Evolutionary conservation across 2,329 filamentous ascomycete genomes (phyloP).

Genomic region (Arthrobotrys entomopaga): DNA sequence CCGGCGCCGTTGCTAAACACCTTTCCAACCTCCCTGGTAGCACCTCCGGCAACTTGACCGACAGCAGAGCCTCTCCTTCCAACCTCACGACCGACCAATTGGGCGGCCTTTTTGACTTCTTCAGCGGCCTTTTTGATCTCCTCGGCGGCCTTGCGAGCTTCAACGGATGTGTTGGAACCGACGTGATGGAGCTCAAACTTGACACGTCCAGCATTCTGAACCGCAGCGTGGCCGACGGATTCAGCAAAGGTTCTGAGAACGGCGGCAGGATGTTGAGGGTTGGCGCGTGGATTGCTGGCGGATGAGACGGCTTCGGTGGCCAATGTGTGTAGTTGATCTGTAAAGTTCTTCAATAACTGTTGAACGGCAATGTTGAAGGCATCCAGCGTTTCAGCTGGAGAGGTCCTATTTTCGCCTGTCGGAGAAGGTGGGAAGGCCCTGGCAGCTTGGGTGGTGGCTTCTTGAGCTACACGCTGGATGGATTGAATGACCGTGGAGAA

Average conservation of each 20-base stretch:
- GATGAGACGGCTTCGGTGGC: constrained; percentile 41
- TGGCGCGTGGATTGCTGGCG: constrained; percentile 37
- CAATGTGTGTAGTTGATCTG: constrained; percentile 43
- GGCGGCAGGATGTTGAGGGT: constrained; percentile 47
- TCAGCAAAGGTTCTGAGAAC: constrained; percentile 56
- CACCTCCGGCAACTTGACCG: constrained; percentile 55
- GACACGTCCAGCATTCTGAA: constrained; percentile 56
- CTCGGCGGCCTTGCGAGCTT: constrained; percentile 46
- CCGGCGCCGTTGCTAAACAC: constrained; percentile 54
- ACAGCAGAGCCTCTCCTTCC: constrained; percentile 41
- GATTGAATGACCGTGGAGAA: constrained; percentile 43
- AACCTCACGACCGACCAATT: constrained; percentile 40
- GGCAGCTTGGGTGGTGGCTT: constrained; percentile 45
- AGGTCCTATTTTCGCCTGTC: constrained; percentile 20
- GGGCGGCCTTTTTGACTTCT: constrained; percentile 45
- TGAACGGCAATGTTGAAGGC: constrained; percentile 53
- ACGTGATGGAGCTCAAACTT: constrained; percentile 32
- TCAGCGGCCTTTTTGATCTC: constrained; percentile 49
- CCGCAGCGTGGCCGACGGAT: constrained; percentile 58
- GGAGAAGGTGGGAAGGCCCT: constrained; percentile 45
- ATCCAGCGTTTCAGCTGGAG: constrained; percentile 41
- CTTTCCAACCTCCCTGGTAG: constrained; percentile 56
- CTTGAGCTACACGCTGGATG: constrained; percentile 48
- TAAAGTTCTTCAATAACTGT: constrained; percentile 50
- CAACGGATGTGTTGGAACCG: constrained; percentile 30